Conservation (phyloP, 805 yeast genomes). For the Teunomyces barrocoloradensis region DNA sequence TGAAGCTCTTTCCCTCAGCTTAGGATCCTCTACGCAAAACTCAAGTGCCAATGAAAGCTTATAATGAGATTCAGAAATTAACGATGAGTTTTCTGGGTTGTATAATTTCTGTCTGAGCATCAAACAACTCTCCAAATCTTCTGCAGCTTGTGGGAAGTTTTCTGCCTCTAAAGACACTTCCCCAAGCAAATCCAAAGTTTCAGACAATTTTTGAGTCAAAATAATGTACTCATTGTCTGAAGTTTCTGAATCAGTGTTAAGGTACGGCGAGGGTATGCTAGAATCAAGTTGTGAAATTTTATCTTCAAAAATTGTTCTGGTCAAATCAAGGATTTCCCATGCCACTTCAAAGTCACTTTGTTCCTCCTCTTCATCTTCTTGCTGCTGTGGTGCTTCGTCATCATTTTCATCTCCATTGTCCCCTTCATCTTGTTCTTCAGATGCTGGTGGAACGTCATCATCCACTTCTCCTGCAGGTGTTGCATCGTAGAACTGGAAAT, state of each 20-base stretch:
- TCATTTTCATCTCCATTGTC: slow-evolving; percentile 18
- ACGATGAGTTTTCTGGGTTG: slow-evolving; percentile 46
- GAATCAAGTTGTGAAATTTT: slow-evolving; percentile 19
- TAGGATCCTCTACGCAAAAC: slow-evolving; percentile 54
- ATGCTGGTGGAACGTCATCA: slow-evolving; percentile 13
- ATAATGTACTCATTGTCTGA: slow-evolving; percentile 32
- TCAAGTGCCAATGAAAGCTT: slow-evolving; percentile 79
- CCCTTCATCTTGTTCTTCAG: slow-evolving; percentile 14
- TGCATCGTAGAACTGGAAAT: slow-evolving; percentile 28
- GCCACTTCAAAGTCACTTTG: slow-evolving; percentile 82
- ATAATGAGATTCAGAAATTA: slow-evolving; percentile 76
- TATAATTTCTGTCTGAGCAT: slow-evolving; percentile 52
- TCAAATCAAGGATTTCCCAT: slow-evolving; percentile 80
- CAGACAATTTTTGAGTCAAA: slow-evolving; percentile 57
- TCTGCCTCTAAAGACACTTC: slow-evolving; percentile 90
- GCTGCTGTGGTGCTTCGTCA: slow-evolving; percentile 17
- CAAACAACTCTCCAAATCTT: slow-evolving; percentile 62
- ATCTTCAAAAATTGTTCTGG: slow-evolving; percentile 63
- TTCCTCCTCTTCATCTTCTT: slow-evolving; percentile 39
- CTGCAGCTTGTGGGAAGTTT: slow-evolving; percentile 74
- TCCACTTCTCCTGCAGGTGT: slow-evolving; percentile 23
- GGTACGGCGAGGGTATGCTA: slow-evolving; percentile 22
- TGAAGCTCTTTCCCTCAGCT: slow-evolving; percentile 48
- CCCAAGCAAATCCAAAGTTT: slow-evolving; percentile 76
- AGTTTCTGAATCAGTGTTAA: slow-evolving; percentile 28